Evolutionary conservation across 139 green algal species (phyloP).

Genomic region (Nannochloris sp.): DNA sequence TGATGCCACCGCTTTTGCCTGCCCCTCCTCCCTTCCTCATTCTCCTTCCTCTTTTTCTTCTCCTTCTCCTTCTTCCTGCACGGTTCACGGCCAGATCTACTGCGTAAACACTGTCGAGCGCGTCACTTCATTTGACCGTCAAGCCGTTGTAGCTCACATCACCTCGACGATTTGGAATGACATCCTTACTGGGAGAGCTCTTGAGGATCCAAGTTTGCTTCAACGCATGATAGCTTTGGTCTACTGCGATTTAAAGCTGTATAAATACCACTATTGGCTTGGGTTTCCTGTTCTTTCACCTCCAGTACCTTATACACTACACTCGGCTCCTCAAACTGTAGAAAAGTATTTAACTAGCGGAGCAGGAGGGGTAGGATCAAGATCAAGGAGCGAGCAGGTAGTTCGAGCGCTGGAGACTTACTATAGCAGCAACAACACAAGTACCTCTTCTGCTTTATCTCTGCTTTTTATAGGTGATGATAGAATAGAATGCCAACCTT

Average conservation of each 20-base stretch:
- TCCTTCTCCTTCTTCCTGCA: background rate
- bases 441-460: too few relatives aligned
- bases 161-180: slow-evolving; percentile 47
- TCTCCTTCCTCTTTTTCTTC: background rate
- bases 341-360: background rate
- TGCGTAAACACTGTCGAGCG: slow-evolving; percentile 73
- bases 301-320: slow-evolving; percentile 34
- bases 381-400: too few relatives aligned
- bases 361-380: too few relatives aligned
- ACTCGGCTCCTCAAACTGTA: background rate
- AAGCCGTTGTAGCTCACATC: background rate
- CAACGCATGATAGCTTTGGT: slow-evolving; percentile 59
- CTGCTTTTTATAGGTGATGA: too few relatives aligned
- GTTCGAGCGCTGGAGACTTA: too few relatives aligned
- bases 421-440: too few relatives aligned
- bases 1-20: background rate
- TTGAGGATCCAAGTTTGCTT: slow-evolving; percentile 19
- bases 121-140: slow-evolving; percentile 48
- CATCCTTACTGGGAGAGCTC: slow-evolving; percentile 49
- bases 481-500: too few relatives aligned
- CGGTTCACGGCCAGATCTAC: slow-evolving; percentile 30
- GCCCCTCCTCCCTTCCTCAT: too few relatives aligned
- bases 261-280: slow-evolving; percentile 82
- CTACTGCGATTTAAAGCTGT: slow-evolving; percentile 89
- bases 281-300: slow-evolving; percentile 73